Conservation (phyloP, 176 grass and related monocot genomes). For the Leersia perrieri region DNA sequence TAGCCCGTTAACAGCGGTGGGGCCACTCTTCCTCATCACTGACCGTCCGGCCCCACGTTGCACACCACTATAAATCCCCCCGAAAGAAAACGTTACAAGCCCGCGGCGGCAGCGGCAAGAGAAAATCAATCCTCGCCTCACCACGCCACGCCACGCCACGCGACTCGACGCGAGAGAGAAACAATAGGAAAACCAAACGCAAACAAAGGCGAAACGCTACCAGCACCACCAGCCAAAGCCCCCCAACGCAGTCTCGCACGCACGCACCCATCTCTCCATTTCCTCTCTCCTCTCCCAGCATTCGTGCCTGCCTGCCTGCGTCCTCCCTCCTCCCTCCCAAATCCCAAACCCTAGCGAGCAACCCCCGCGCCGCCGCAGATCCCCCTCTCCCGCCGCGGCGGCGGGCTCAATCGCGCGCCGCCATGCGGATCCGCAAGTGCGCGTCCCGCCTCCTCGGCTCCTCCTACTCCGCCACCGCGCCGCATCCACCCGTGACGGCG, state of each 20-base stretch:
- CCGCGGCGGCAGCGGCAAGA: neutral
- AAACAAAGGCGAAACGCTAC: neutral
- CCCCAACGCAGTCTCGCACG: too few species aligned
- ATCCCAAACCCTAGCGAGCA: conserved; percentile 24
- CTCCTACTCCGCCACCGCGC: neutral
- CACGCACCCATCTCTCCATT: neutral
- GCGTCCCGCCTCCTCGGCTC: conserved; percentile 36
- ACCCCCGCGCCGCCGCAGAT: conserved; percentile 1
- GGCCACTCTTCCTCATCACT: neutral
- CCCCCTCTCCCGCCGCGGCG: neutral
- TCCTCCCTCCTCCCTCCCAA: neutral
- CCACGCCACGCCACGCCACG: neutral
- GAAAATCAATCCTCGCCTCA: neutral
- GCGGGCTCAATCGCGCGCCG: neutral
- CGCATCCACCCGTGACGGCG: too few species aligned
- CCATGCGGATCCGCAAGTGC: conserved; percentile 52
- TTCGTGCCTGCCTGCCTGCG: neutral
- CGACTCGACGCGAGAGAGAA: neutral
- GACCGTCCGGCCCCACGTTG: neutral
- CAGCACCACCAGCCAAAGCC: neutral
- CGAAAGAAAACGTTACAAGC: neutral
- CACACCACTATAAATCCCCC: neutral
- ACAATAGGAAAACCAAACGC: neutral
- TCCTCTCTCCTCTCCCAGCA: too few species aligned
- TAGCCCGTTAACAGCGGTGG: neutral